phyloP scores from a whole-genome alignment of 2,329 filamentous ascomycete genomes.

The Grosmannia clavigera region DNA sequence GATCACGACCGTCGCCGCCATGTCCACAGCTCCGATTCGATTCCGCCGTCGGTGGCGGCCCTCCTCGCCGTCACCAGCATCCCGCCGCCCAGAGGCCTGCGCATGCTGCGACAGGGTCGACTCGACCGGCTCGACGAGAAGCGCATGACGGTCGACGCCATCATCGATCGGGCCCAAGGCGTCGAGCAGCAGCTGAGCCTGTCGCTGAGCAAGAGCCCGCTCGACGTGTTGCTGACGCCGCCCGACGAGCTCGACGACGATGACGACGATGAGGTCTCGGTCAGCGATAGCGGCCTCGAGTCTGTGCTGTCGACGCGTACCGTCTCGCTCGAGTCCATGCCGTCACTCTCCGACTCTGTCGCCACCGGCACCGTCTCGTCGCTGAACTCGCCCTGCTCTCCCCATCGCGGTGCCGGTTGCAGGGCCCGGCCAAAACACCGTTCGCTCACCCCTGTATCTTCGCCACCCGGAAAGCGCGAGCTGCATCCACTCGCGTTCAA shows the following conservation, averaged over 20 bases:
- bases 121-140: constrained; percentile 13
- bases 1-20: constrained; percentile 12
- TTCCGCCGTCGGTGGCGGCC: constrained; percentile 48
- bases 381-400: constrained; percentile 34
- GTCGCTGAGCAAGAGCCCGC: constrained; percentile 38
- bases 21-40: constrained; percentile 37
- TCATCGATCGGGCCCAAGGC: constrained; percentile 39
- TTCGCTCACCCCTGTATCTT: constrained; percentile 41
- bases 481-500: constrained; percentile 37
- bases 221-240: constrained; percentile 47
- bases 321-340: constrained; percentile 47
- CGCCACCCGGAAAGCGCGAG: constrained; percentile 38
- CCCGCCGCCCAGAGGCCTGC: constrained; percentile 29
- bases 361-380: constrained; percentile 37
- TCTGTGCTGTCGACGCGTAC: constrained; percentile 40
- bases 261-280: constrained; percentile 27
- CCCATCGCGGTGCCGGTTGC: constrained; percentile 13
- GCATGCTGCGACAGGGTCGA: constrained; percentile 5
- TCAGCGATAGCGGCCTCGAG: constrained; percentile 39
- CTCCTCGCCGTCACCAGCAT: constrained; percentile 51
- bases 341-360: constrained; percentile 44
- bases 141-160: constrained; percentile 42
- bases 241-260: constrained; percentile 45
- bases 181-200: constrained; percentile 47
- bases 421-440: constrained; percentile 31